phyloP scores from a whole-genome alignment of 2,329 filamentous ascomycete genomes.

The Hawksworthiomyces lignivorus region DNA sequence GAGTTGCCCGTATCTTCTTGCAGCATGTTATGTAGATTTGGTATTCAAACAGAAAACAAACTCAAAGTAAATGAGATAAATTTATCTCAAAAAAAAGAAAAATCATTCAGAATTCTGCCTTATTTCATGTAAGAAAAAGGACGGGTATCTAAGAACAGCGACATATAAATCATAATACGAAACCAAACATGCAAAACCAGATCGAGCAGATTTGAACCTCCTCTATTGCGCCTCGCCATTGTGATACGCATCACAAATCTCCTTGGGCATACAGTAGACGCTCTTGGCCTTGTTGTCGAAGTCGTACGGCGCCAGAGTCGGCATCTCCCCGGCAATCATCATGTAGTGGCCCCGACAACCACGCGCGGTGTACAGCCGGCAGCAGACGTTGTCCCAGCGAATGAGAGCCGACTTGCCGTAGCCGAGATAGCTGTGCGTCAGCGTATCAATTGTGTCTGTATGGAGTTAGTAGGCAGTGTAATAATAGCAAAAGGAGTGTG shows the following conservation, averaged over 20 bases:
- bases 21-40: too few relatives aligned
- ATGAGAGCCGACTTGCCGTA: constrained; percentile 7
- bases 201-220: too few relatives aligned
- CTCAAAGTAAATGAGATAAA: too few relatives aligned
- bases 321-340: not conserved
- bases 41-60: too few relatives aligned
- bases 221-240: too few relatives aligned
- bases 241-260: not conserved
- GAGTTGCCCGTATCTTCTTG: too few relatives aligned
- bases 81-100: too few relatives aligned
- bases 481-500: not conserved
- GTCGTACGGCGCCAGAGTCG: constrained; percentile 5
- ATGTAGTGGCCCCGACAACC: constrained; percentile 7
- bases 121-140: too few relatives aligned
- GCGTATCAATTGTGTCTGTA: constrained; percentile 3
- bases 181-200: too few relatives aligned
- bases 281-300: constrained; percentile 7
- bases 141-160: too few relatives aligned
- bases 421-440: not conserved
- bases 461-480: not conserved
- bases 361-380: constrained; percentile 2
- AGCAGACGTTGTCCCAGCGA: not conserved
- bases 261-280: constrained; percentile 4
- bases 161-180: too few relatives aligned
- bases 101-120: too few relatives aligned